Conservation (phyloP, 2,329 filamentous ascomycete genomes). For the Colletotrichum lini region DNA sequence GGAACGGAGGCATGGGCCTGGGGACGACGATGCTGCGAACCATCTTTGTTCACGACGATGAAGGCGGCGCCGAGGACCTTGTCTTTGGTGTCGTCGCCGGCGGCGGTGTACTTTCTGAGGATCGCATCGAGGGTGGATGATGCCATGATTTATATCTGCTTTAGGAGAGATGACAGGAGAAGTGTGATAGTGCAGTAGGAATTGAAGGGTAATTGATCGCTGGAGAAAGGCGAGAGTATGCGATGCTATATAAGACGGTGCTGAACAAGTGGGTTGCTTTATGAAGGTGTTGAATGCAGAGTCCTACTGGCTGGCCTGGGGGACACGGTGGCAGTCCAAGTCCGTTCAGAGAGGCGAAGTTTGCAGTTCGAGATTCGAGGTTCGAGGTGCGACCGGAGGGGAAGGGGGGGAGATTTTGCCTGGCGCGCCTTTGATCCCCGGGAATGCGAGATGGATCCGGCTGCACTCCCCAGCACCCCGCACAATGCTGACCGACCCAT, state of each 20-base stretch:
- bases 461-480: not conserved
- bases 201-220: no score
- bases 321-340: constrained; percentile 37
- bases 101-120: constrained; percentile 49
- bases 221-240: no score
- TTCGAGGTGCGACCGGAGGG: not conserved
- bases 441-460: not conserved
- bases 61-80: constrained; percentile 57
- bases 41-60: constrained; percentile 51
- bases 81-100: constrained; percentile 48
- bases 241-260: not conserved
- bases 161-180: not conserved
- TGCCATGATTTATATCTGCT: not conserved
- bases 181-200: not conserved
- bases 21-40: constrained; percentile 39
- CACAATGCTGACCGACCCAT: not conserved
- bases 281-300: not conserved
- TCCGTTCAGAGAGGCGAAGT: constrained; percentile 3
- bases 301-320: not conserved
- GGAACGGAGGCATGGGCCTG: no score
- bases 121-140: constrained; percentile 44
- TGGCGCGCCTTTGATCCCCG: not conserved
- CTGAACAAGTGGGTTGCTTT: not conserved
- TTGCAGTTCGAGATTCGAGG: no score
- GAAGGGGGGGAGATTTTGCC: not conserved